Evolutionary conservation across 2,329 filamentous ascomycete species (phyloP).

Genomic region (Colletotrichum salicis): DNA sequence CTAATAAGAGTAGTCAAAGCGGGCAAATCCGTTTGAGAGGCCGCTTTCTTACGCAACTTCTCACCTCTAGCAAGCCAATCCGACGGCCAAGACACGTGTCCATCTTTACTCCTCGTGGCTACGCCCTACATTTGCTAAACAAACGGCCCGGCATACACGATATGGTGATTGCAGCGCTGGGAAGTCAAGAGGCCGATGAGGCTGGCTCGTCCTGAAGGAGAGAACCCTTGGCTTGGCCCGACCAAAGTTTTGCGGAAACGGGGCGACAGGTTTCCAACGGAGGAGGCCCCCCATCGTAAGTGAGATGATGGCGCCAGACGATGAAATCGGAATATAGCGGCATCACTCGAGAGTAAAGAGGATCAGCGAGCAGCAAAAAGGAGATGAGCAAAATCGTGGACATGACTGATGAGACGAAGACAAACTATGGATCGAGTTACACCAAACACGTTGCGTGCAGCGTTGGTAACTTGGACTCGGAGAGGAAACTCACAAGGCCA

Average conservation of each 20-base stretch:
- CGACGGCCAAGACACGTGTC: conserved; percentile 10
- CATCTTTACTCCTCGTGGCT: not conserved
- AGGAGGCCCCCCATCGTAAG: not conserved
- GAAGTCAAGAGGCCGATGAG: not conserved
- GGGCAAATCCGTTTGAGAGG: conserved; percentile 1
- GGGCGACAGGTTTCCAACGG: not conserved
- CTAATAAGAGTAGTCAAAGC: conserved; percentile 4
- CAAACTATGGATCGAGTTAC: not conserved
- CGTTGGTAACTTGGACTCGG: not conserved
- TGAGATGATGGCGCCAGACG: not conserved
- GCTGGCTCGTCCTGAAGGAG: not conserved
- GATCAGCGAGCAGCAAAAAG: not conserved
- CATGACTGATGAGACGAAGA: not conserved
- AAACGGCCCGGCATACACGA: not conserved
- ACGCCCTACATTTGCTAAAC: not conserved
- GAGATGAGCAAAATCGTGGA: not conserved
- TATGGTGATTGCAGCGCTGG: not conserved
- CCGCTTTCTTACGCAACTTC: not conserved
- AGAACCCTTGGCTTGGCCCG: not conserved
- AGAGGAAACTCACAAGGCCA: not conserved
- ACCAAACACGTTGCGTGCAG: not conserved
- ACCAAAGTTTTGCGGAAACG: not conserved
- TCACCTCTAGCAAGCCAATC: not conserved
- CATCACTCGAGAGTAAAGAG: not conserved
- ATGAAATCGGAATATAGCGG: not conserved